Base-by-base conservation (phyloP, 495 filamentous ascomycete species). In the Penicillium macrosclerotiorum region DNA sequence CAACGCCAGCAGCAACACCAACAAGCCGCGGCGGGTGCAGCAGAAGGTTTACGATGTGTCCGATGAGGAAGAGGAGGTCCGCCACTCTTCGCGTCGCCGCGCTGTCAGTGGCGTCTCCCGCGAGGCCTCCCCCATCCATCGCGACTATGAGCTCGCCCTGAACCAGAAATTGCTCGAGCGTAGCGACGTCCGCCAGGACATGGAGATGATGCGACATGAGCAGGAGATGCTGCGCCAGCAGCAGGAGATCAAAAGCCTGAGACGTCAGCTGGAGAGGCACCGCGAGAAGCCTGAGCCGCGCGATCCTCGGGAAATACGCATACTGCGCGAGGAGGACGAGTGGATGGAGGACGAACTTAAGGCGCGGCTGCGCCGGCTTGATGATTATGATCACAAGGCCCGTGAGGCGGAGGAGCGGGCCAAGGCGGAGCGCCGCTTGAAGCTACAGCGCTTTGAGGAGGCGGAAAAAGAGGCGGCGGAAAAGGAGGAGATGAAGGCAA, bases 181-280 rank as follows among this genome's bases (percentile, higher is more conserved):
- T 33, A 66, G 63, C 31, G 64, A 75, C 45, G 35, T 55, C 9
- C 61, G 64, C 0, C 71, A 72, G 43, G 68, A 72, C 42, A 13
- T 72, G 16, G 68, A 75, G 49, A 56, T 75, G n/a, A 35, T 49
- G 56, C 17, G 64, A 24, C 64, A 68, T 36, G 65, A 72, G 51
- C 63, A 64, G 49, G 75, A 78, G 52, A 69, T 75, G n/a, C 37
- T 49, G 56, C 17, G 64, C 23, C 64, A 68, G 38, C 66, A 72
- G 51, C 63, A 64, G 49, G 75, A 78, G 52, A 69, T 75, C 23
- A 68, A 75, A 41, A 50, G 61, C 4, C 29, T 76, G 47, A 58
- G 71, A 56, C 59, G 68, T 25, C 68, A 84, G 49, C 49, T 75
- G 13, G 65, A 59, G 14, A 60, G 57, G 14, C 52, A 56, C 27